A percentile compares a stretch with the other conserved stretches of the same genome.
phyloP scores from a whole-genome alignment of 306 rosid species.

The Bauhinia variegata region DNA sequence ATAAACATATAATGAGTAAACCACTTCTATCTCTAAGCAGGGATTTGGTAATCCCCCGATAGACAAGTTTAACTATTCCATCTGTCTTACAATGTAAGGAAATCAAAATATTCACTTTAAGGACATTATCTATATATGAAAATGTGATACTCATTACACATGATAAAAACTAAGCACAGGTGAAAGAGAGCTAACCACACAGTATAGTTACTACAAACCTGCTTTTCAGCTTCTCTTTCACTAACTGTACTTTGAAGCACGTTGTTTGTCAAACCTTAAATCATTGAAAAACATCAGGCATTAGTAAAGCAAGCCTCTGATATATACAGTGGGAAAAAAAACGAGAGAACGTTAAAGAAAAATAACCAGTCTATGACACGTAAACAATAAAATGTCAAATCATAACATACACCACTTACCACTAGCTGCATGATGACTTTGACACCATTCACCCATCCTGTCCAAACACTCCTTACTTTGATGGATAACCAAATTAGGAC shows the following conservation, averaged over 20 bases:
- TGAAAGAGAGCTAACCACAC: conserved; percentile 10
- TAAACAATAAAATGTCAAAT: conserved; percentile 5
- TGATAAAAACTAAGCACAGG: conserved; percentile 12
- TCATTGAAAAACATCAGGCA: conserved; percentile 32
- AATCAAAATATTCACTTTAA: conserved; percentile 1
- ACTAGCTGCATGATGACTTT: conserved; percentile 84
- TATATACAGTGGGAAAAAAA: conserved; percentile 15
- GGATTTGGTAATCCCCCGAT: conserved; percentile 23
- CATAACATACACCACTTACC: conserved; percentile 61
- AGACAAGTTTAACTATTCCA: conserved; percentile 34
- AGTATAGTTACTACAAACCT: conserved; percentile 56
- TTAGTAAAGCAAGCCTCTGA: conserved; percentile 8
- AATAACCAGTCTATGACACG: not conserved
- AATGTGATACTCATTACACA: conserved; percentile 7
- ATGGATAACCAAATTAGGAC: conserved; percentile 94
- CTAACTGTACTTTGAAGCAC: conserved; percentile 73
- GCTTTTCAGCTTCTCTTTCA: conserved; percentile 89
- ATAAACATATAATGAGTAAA: conserved; percentile 13
- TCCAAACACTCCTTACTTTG: conserved; percentile 86
- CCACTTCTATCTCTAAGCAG: conserved; percentile 18
- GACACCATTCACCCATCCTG: conserved; percentile 97
- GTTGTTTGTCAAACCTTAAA: conserved; percentile 71
- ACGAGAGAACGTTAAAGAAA: conserved; percentile 22
- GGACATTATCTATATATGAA: conserved; percentile 20
- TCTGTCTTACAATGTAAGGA: not conserved